phyloP scores from a whole-genome alignment of 192 early-diverging fungal species.

The Endogone sp. region DNA sequence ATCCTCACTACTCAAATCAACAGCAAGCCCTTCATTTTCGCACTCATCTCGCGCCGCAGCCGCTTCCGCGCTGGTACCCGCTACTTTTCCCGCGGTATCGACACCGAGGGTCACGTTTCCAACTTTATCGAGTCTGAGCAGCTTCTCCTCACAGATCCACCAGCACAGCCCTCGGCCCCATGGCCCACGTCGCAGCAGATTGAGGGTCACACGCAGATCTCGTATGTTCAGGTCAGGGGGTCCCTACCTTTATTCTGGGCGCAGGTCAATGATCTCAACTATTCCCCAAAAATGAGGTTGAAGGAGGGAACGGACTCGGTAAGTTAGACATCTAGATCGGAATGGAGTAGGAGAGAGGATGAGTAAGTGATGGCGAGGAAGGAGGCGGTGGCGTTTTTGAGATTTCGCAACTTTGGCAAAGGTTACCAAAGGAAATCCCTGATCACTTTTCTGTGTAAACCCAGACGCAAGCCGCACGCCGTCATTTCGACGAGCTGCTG shows the following conservation, averaged over 20 bases:
- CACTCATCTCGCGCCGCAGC: constrained; percentile 77
- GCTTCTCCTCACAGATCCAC: constrained; percentile 72
- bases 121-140: constrained; percentile 99
- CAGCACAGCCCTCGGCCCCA: constrained; percentile 32
- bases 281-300: constrained; percentile 83
- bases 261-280: constrained; percentile 89
- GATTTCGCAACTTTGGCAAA: constrained; percentile 6
- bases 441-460: not conserved
- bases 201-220: constrained; percentile 46
- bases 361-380: constrained; percentile 6
- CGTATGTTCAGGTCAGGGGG: constrained; percentile 93
- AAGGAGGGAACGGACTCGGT: constrained; percentile 66
- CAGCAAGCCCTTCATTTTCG: constrained; percentile 73
- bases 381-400: not conserved
- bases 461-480: constrained; percentile 61
- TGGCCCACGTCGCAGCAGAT: constrained; percentile 11
- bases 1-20: constrained; percentile 57
- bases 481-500: constrained; percentile 73
- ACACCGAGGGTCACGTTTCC: constrained; percentile 88
- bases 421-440: not conserved
- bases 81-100: constrained; percentile 91
- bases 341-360: not conserved
- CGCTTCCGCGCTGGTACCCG: constrained; percentile 83
- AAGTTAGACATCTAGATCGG: constrained; percentile 13
- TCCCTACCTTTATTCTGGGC: constrained; percentile 95